Percentiles rank a stretch among this genome's conserved stretches.
Conservation (phyloP, 345 rosid genomes). For the Eucalyptus leucophloia region DNA sequence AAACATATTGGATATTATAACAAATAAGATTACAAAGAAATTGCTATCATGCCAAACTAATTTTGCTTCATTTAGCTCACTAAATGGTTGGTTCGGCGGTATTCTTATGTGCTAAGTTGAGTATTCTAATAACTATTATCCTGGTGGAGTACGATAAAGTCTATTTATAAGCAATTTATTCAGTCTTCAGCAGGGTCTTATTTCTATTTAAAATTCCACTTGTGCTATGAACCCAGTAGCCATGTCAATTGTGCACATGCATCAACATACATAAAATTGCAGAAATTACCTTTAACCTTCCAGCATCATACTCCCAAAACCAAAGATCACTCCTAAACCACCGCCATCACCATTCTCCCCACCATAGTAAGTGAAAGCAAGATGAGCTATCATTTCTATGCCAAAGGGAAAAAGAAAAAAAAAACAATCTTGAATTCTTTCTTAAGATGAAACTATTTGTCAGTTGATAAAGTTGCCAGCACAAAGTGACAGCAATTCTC, state of each 20-base stretch:
- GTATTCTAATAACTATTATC: neutral
- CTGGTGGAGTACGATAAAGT: neutral
- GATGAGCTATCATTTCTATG: neutral
- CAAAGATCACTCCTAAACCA: neutral
- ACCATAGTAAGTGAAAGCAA: neutral
- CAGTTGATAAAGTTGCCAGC: neutral
- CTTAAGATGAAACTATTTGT: neutral
- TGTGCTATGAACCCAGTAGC: neutral
- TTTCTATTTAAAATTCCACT: neutral
- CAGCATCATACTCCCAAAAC: neutral
- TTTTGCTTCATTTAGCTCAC: neutral
- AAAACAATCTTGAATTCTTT: neutral
- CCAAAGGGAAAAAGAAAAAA: neutral
- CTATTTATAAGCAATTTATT: neutral
- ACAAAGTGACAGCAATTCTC: neutral
- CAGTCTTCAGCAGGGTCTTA: neutral
- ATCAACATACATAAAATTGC: neutral
- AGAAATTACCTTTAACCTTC: neutral
- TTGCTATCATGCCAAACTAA: neutral
- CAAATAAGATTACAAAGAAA: neutral
- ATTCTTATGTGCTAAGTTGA: neutral
- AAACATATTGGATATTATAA: neutral
- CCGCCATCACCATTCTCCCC: neutral
- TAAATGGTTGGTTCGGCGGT: accelerated
- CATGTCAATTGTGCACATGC: neutral